These are phyloP conservation scores for Ogataea angusta DNA, from an alignment of 805 yeast genomes.

Conservation along the genomic window DNA sequence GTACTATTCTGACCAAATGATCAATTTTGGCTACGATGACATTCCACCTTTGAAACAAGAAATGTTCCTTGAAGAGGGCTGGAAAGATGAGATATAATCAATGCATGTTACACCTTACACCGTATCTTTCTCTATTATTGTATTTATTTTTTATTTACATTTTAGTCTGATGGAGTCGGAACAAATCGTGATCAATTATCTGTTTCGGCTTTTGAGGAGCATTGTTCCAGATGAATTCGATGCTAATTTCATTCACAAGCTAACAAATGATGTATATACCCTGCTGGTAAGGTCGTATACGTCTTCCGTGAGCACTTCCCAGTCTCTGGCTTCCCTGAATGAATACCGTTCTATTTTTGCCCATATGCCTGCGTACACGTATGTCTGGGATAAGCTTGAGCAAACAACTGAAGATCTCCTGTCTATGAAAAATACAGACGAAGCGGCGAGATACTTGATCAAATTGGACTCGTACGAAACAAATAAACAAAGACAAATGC, in stretches of 20 bases:
- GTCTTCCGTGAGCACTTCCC: slow-evolving; percentile 1
- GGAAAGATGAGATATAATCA: slow-evolving; percentile 25
- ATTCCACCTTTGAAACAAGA: slow-evolving; percentile 11
- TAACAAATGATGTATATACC: slow-evolving; percentile 14
- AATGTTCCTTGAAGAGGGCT: slow-evolving; percentile 38
- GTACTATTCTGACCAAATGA: slow-evolving; percentile 52
- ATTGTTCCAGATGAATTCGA: slow-evolving; percentile 15
- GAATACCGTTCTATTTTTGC: slow-evolving; percentile 11
- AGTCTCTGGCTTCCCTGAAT: slow-evolving; percentile 5
- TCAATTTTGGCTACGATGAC: slow-evolving; percentile 52
- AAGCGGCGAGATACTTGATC: slow-evolving; percentile 22
- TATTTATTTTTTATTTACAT: slow-evolving; percentile 6
- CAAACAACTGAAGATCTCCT: slow-evolving; percentile 22
- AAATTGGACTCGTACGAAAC: slow-evolving; percentile 18
- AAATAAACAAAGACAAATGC: slow-evolving; percentile 5
- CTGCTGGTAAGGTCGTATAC: slow-evolving; percentile 13
- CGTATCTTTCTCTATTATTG: neutral
- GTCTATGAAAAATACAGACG: slow-evolving; percentile 14
- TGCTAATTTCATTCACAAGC: slow-evolving; percentile 8
- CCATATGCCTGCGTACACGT: slow-evolving; percentile 6
- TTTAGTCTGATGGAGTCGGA: slow-evolving; percentile 20
- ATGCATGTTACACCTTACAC: neutral
- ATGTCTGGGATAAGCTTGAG: slow-evolving; percentile 19
- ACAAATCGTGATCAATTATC: slow-evolving; percentile 19
- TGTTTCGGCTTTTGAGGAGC: slow-evolving; percentile 19